These are phyloP conservation scores for Scedosporium apiospermum DNA, from an alignment of 2,329 filamentous ascomycete species.

Conservation along the genomic window DNA sequence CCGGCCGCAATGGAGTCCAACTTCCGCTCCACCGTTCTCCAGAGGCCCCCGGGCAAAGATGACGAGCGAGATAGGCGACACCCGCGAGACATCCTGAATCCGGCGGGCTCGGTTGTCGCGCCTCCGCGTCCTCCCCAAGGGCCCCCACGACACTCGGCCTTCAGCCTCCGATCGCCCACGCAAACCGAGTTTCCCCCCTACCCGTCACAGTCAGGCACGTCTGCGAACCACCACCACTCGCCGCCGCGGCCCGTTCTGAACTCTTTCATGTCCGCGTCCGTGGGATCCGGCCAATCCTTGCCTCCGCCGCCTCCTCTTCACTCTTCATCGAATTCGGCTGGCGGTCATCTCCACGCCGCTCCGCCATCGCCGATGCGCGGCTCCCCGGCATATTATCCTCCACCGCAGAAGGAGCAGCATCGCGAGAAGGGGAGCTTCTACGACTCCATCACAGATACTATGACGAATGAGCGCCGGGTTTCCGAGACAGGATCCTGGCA, in stretches of 20 bases:
- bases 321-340: conserved; percentile 5
- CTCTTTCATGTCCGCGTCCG: conserved; percentile 27
- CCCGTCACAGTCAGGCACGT: conserved; percentile 11
- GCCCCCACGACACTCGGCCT: conserved; percentile 30
- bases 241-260: conserved; percentile 14
- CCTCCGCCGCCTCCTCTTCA: conserved; percentile 6
- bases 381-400: conserved; percentile 29
- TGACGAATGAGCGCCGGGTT: conserved; percentile 32
- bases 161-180: conserved; percentile 40
- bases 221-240: conserved; percentile 8
- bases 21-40: conserved; percentile 41
- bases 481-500: conserved; percentile 37
- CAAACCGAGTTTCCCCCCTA: conserved; percentile 29
- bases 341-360: conserved; percentile 12
- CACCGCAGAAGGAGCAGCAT: conserved; percentile 16
- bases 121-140: conserved; percentile 12
- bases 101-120: conserved; percentile 18
- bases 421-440: conserved; percentile 41
- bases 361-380: conserved; percentile 34
- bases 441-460: conserved; percentile 41
- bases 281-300: conserved; percentile 19
- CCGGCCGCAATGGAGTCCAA: conserved; percentile 32
- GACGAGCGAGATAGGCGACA: conserved; percentile 23
- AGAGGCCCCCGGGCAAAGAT: conserved; percentile 32
- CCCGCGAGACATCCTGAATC: conserved; percentile 38